phyloP scores from a whole-genome alignment of 1,284 basidiomycete species.

The Porodaedalea pini region DNA sequence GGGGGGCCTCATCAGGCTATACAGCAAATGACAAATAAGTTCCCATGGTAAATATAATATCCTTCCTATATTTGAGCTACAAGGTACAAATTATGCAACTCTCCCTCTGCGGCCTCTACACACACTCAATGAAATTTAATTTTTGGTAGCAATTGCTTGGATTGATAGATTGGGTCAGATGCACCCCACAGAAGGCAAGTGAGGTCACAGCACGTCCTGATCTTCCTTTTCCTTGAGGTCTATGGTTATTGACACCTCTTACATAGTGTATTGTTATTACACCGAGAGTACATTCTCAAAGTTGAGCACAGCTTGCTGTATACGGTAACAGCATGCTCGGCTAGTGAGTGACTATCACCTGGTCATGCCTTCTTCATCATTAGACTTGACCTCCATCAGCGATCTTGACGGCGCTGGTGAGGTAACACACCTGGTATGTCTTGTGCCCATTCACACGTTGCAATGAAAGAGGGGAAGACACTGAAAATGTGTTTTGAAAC shows the following conservation, averaged over 20 bases:
- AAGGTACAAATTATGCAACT: constrained; percentile 58
- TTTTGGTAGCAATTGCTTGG: constrained; percentile 65
- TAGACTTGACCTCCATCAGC: constrained; percentile 29
- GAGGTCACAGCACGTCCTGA: constrained; percentile 9
- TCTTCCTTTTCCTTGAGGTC: neutral
- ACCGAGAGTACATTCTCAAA: constrained; percentile 55
- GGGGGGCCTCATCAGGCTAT: no score
- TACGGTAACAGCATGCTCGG: neutral
- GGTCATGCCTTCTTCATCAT: neutral
- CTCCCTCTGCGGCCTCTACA: constrained; percentile 12
- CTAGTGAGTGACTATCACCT: neutral
- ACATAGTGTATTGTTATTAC: constrained; percentile 73
- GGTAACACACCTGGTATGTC: no score
- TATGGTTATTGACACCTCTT: constrained; percentile 14
- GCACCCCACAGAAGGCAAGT: constrained; percentile 62
- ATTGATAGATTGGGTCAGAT: constrained; percentile 79
- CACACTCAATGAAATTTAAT: constrained; percentile 10
- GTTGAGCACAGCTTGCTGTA: neutral
- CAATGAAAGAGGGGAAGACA: constrained; percentile 3
- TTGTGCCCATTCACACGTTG: constrained; percentile 1
- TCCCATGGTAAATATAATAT: no score
- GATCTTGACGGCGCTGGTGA: constrained; percentile 57
- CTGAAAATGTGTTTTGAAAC: constrained; percentile 13
- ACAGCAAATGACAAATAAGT: no score
- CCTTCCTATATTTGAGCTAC: no score